These are phyloP conservation scores for Alternaria gansuensis DNA, from an alignment of 2,329 filamentous ascomycete species.

Conservation along the genomic window DNA sequence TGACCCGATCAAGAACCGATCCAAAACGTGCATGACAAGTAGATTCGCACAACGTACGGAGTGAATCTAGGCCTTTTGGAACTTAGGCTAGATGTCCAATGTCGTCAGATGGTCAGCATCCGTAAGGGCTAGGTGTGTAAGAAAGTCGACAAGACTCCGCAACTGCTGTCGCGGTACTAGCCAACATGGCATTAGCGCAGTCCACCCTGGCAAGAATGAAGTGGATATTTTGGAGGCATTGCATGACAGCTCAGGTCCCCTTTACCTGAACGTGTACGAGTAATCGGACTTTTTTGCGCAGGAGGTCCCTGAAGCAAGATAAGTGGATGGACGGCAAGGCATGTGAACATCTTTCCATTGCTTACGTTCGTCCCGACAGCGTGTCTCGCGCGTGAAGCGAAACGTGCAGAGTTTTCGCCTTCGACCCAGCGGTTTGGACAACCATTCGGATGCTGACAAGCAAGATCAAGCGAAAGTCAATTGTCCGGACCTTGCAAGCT, in stretches of 20 bases:
- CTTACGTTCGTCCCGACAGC: conserved; percentile 29
- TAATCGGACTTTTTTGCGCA: conserved; percentile 13
- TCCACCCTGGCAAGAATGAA: conserved; percentile 9
- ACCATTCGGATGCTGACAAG: conserved; percentile 30
- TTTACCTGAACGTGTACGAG: conserved; percentile 24
- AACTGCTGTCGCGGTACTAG: conserved; percentile 8
- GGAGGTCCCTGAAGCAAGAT: conserved; percentile 10
- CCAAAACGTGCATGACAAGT: neutral
- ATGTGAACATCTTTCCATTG: conserved; percentile 18
- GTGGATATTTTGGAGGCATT: conserved; percentile 4
- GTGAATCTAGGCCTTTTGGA: conserved; percentile 11
- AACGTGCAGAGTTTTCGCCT: conserved; percentile 30
- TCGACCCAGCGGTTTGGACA: conserved; percentile 37
- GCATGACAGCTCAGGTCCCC: conserved; percentile 14
- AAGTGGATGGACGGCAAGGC: conserved; percentile 10
- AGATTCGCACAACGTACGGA: conserved; percentile 4
- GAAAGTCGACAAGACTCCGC: neutral
- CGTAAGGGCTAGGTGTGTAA: neutral
- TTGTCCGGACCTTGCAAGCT: conserved; percentile 28
- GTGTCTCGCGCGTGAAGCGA: conserved; percentile 34
- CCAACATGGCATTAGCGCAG: conserved; percentile 4
- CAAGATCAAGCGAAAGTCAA: conserved; percentile 24
- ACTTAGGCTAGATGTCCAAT: conserved; percentile 12
- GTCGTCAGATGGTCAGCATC: conserved; percentile 17
- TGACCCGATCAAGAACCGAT: conserved; percentile 18